phyloP scores from a whole-genome alignment of 208 protist species.

The Herpetomonas samuelpessoai region DNA sequence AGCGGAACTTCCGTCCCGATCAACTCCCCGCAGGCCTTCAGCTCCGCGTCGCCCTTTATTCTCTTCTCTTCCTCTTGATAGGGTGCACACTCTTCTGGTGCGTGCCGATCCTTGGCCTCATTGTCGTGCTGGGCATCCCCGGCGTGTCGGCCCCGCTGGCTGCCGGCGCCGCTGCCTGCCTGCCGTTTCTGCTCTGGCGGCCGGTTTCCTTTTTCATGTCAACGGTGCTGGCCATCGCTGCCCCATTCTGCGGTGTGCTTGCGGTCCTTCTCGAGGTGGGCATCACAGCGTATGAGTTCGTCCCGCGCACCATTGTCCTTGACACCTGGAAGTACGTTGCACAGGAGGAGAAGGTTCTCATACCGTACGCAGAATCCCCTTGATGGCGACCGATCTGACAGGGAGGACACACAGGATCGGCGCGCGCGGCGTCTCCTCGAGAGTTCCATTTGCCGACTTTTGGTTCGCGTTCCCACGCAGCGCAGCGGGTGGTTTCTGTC shows the following conservation, averaged over 20 bases:
- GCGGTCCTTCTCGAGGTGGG: slow-evolving; percentile 9
- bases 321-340: slow-evolving; percentile 9
- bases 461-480: too few species aligned
- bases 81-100: slow-evolving; percentile 40
- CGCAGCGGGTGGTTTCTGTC: too few species aligned
- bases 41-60: slow-evolving; percentile 43
- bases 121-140: slow-evolving; percentile 19
- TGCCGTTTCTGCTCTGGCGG: slow-evolving; percentile 48
- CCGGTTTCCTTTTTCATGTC: slow-evolving; percentile 11
- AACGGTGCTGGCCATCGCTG: slow-evolving; percentile 7
- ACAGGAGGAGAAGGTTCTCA: slow-evolving; percentile 11
- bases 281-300: slow-evolving; percentile 11
- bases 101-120: slow-evolving; percentile 29
- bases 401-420: too few species aligned
- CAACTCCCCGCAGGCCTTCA: slow-evolving; percentile 23
- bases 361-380: background rate
- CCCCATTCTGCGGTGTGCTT: slow-evolving; percentile 7
- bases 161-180: slow-evolving; percentile 26
- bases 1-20: slow-evolving; percentile 27
- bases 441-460: too few species aligned
- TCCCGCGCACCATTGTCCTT: slow-evolving; percentile 2
- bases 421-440: too few species aligned
- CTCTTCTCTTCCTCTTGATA: slow-evolving; percentile 45
- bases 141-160: slow-evolving; percentile 11
- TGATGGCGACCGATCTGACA: too few species aligned